Evolutionary conservation across 257 asterid species (phyloP), one percentile per base, ranked within the genome.

Genomic region (Coffea canephora): DNA sequence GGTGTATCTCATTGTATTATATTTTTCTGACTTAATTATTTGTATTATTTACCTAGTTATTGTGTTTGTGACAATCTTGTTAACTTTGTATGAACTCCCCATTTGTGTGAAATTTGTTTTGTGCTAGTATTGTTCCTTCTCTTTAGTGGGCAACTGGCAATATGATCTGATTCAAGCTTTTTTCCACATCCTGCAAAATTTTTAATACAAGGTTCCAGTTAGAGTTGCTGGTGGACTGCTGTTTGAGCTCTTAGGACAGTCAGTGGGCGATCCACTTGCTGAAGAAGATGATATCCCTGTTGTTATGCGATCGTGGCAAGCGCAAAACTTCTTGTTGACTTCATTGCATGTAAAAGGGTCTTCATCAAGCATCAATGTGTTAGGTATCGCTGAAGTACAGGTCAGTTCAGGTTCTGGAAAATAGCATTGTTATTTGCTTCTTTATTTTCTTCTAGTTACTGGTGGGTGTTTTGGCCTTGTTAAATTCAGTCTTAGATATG

Each of bases 161-260:
- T 54, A 14, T 54, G 21, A 54, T 54, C 61, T 49, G 61, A 5
- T 54, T 14, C 61, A 54, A 54, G 23, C 61, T 54, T 54, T 54
- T 5, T 54, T 19, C 23, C 5, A 21, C n/a, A 55, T 55, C 62
- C 62, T 4, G 19, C 62, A 6, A n/a, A 46, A 43, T 55, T 59
- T 59, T 41, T 76, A 49, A 31, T 74, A 55, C 81, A 88, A 88
- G 91, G 89, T 88, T 82, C 88, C 91, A 1, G 90, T 86, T 34
- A 88, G 90, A 80, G 90, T 86, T 73, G 87, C 88, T 45, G 88
- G 91, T 0, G 91, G 90, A 79, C 69, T 88, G 39, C 84, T 88
- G 78, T 88, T 88, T 77, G 91, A 88, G 82, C 89, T 88, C 73
- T 83, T 88, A 76, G 89, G 91, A 36, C 91, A 85, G 54, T 82